Percentiles rank a stretch among this genome's conserved stretches.
Evolutionary conservation across 257 asterid genomes (phyloP).

Genomic region (Thymus mandschuricus): DNA sequence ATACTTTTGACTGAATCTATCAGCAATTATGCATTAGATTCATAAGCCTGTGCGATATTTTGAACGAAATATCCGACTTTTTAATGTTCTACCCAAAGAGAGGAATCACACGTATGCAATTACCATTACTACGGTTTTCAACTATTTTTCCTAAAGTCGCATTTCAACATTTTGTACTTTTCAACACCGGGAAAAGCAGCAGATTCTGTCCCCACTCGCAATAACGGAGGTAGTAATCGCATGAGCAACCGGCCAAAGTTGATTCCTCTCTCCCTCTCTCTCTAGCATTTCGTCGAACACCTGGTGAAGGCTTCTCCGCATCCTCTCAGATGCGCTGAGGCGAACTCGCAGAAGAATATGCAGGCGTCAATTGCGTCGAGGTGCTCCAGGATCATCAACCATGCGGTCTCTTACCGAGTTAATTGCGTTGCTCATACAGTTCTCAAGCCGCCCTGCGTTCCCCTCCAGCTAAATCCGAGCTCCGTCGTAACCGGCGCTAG

Average conservation of each 20-base stretch:
- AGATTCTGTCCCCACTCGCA: slow-evolving; percentile 21
- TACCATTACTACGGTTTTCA: slow-evolving; percentile 22
- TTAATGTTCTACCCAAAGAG: no score
- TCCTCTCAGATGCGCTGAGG: slow-evolving; percentile 37
- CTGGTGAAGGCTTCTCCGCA: slow-evolving; percentile 13
- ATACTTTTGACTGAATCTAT: background rate
- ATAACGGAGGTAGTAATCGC: slow-evolving; percentile 26
- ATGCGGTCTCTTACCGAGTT: slow-evolving; percentile 31
- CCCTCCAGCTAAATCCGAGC: slow-evolving; percentile 32
- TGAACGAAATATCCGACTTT: background rate
- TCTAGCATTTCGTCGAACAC: slow-evolving; percentile 39
- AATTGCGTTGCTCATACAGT: slow-evolving; percentile 28
- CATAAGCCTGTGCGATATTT: background rate
- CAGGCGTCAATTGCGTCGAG: slow-evolving; percentile 49
- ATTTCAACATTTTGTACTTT: background rate
- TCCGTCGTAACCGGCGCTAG: slow-evolving; percentile 43
- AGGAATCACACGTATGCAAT: background rate
- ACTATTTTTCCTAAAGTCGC: slow-evolving; percentile 18
- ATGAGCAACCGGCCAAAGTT: background rate
- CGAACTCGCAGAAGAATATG: slow-evolving; percentile 33
- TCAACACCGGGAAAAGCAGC: slow-evolving; percentile 5
- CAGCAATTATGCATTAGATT: background rate
- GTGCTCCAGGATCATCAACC: slow-evolving; percentile 49
- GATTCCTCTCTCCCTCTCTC: slow-evolving; percentile 17
- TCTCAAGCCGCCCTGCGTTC: slow-evolving; percentile 28